Base-by-base conservation (phyloP, 371 early-diverging fungal species). In the Entomophthora muscae region DNA sequence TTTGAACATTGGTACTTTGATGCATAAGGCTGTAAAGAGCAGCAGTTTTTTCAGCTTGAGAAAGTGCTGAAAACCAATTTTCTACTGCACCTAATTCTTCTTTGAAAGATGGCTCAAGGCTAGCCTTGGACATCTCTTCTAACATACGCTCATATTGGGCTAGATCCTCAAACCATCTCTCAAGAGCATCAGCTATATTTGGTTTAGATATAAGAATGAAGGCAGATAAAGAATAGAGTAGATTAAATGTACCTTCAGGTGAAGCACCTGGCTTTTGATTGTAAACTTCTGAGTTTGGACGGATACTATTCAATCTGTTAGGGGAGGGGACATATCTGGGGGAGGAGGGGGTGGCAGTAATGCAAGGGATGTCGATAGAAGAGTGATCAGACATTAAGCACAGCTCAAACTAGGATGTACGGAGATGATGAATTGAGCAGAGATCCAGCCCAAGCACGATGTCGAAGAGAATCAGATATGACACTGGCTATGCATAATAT, bases 61-160 rank as follows among this genome's bases (percentile, higher is more conserved):
- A 78, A 61, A 93, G 76, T 27, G 89, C 90, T 21, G 78, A 74
- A 75, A 93, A 94, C 96, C 96, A 95, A 66, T 93, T 86, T 68
- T 95, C 92, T 57, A 95, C 90, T 54, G 91, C 89, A 30, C 82
- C 80, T 56, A 93, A 78, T 70, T 95, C 96, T 59, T 95, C 94
- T 69, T 89, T 86, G 69, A 95, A 96, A 61, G 81, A 83, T 63
- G 86, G 88, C 72, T 94, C 93, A 62, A 93, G 75, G 69, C 86
- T 91, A n/a, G 87, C 87, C 32, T 78, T 76, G 22, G 93, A 89
- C 95, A 95, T 93, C 29, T 87, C 84, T 70, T 95, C 93, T 24
- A 95, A 76, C 32, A 88, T 92, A 29, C 80, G 78, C 67, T 94
- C 94, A 68, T 91, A 92, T 67, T 90, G 83, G 68, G 83, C 81